Percentiles rank a stretch among this genome's conserved stretches.
These are phyloP conservation scores for Myxozyma kluyveri DNA, from an alignment of 805 yeast species.

Conservation along the genomic window DNA sequence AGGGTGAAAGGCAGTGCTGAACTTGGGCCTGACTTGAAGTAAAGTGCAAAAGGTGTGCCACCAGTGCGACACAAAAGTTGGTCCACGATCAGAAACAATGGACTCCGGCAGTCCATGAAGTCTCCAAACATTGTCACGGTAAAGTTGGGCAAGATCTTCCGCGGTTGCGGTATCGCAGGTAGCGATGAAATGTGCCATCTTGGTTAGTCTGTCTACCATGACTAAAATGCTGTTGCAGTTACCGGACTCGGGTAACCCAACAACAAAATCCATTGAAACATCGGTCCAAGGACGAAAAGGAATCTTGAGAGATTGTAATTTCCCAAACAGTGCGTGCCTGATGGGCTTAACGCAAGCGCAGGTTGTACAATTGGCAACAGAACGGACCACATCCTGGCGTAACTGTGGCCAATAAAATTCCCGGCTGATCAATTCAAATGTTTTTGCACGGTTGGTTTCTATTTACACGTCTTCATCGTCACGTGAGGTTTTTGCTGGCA, in stretches of 20 bases:
- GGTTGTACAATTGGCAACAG: constrained; percentile 14
- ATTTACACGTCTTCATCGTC: no score
- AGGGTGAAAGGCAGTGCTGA: no score
- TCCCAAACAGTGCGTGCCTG: constrained; percentile 7
- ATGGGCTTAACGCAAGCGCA: constrained; percentile 13
- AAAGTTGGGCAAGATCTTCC: constrained; percentile 14
- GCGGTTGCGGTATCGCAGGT: constrained; percentile 7
- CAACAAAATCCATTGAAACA: constrained; percentile 27
- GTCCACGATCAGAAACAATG: constrained; percentile 28
- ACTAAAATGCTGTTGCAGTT: constrained; percentile 24
- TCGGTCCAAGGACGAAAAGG: constrained; percentile 17
- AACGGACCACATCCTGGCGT: constrained; percentile 2
- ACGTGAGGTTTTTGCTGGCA: no score
- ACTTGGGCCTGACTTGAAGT: no score
- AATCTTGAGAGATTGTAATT: constrained; percentile 18
- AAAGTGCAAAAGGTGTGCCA: no score
- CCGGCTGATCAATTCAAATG: no score
- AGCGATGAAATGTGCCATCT: constrained; percentile 29
- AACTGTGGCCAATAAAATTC: constrained; percentile 22
- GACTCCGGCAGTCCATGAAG: constrained; percentile 26
- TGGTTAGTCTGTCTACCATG: constrained; percentile 30
- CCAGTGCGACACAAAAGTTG: constrained; percentile 15
- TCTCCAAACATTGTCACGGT: constrained; percentile 12
- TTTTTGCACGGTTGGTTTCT: no score
- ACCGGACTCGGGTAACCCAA: constrained; percentile 16